Evolutionary conservation across 345 rosid species (phyloP).

Genomic region (Aegle marmelos): DNA sequence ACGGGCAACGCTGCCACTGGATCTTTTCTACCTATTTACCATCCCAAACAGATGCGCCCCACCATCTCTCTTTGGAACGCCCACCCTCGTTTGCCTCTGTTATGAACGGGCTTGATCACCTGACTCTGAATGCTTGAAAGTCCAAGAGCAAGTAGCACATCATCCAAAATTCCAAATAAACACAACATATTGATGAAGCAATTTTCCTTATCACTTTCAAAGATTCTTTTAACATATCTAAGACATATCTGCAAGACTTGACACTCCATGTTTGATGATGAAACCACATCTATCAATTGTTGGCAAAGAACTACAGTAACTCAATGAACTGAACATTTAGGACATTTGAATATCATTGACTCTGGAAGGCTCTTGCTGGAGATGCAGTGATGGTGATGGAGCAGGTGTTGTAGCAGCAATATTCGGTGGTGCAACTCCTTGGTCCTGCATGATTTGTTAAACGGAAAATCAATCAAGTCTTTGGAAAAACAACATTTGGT

Average conservation of each 20-base stretch:
- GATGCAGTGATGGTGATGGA: slow-evolving; percentile 21
- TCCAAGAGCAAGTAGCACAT: background rate
- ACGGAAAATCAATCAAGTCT: background rate
- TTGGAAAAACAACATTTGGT: background rate
- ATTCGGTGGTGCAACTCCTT: background rate
- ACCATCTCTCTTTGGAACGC: background rate
- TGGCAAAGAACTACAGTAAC: background rate
- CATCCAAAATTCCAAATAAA: background rate
- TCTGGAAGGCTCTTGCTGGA: slow-evolving; percentile 7
- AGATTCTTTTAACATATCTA: background rate
- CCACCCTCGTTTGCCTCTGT: background rate
- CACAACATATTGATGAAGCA: background rate
- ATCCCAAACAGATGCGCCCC: too few species aligned
- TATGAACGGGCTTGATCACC: background rate
- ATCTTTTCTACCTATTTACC: slow-evolving; percentile 28
- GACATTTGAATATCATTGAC: background rate
- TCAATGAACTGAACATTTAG: background rate
- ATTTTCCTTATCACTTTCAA: background rate
- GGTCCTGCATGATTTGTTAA: slow-evolving; percentile 21
- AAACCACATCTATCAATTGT: background rate
- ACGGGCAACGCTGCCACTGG: slow-evolving; percentile 98
- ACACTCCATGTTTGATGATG: background rate
- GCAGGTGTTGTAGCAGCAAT: slow-evolving; percentile 6
- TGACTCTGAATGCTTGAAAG: background rate
- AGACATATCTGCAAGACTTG: too few species aligned